Evolutionary conservation across 495 filamentous ascomycete species (phyloP).

Genomic region (Amniculicola lignicola): DNA sequence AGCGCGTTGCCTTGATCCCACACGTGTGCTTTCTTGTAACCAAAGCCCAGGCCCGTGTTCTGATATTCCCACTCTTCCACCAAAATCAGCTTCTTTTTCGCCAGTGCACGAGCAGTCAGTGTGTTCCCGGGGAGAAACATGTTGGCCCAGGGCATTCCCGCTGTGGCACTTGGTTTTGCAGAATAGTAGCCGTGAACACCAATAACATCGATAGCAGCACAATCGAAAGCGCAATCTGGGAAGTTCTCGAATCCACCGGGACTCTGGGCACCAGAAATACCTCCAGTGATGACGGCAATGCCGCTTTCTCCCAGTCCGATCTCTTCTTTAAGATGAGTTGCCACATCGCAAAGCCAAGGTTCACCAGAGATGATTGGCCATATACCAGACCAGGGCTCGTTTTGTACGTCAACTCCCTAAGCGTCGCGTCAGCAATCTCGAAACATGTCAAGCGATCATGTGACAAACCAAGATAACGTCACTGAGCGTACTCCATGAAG

Average conservation of each 20-base stretch:
- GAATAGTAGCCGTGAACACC: slow-evolving; percentile 30
- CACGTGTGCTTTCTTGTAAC: slow-evolving; percentile 24
- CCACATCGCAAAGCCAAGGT: slow-evolving; percentile 31
- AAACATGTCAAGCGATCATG: background rate
- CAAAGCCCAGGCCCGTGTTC: background rate
- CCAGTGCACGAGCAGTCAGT: slow-evolving; percentile 20
- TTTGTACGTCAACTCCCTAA: slow-evolving; percentile 34
- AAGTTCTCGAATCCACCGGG: slow-evolving; percentile 19
- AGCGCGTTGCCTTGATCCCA: slow-evolving; percentile 32
- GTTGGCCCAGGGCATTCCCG: slow-evolving; percentile 30
- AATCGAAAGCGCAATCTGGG: slow-evolving; percentile 29
- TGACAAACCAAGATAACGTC: slow-evolving; percentile 28
- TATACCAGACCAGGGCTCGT: slow-evolving; percentile 28
- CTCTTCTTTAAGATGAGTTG: slow-evolving; percentile 27
- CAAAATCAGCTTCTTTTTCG: slow-evolving; percentile 29
- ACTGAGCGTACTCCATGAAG: slow-evolving; percentile 21
- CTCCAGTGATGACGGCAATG: slow-evolving; percentile 33
- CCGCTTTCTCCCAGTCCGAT: slow-evolving; percentile 24
- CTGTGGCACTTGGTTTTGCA: background rate
- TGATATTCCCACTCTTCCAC: slow-evolving; percentile 30
- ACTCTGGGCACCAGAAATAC: slow-evolving; percentile 21
- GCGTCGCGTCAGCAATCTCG: background rate
- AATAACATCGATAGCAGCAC: slow-evolving; percentile 30
- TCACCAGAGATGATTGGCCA: slow-evolving; percentile 30
- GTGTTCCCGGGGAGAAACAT: slow-evolving; percentile 31